Evolutionary conservation across 2,329 filamentous ascomycete species (phyloP).

Genomic region (Ophiostoma quercus): DNA sequence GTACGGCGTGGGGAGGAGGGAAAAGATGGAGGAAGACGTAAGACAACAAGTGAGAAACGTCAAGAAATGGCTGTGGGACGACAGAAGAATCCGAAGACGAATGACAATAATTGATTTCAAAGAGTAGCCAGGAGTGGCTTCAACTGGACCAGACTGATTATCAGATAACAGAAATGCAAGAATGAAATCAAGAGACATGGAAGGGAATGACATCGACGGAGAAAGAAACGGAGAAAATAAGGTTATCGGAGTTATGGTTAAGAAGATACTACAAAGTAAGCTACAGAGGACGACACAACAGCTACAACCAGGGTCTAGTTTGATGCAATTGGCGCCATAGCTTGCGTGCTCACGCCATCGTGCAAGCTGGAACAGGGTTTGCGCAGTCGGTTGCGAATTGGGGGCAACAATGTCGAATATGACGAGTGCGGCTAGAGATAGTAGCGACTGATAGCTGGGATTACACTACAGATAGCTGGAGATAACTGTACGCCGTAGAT

Average conservation of each 20-base stretch:
- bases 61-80: not conserved
- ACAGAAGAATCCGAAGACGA: not conserved
- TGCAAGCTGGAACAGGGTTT: constrained; percentile 19
- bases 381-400: constrained; percentile 23
- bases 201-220: not conserved
- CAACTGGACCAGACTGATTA: not conserved
- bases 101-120: not conserved
- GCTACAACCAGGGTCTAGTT: not conserved
- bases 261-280: not conserved
- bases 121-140: not conserved
- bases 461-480: not conserved
- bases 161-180: not conserved
- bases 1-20: not conserved
- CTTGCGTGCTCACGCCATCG: constrained; percentile 24
- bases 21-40: not conserved
- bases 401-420: constrained; percentile 19
- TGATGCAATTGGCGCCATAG: constrained; percentile 24
- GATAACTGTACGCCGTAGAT: not conserved
- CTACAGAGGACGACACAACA: not conserved
- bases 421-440: not conserved
- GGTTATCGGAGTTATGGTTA: not conserved
- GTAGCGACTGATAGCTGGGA: not conserved
- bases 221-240: not conserved
- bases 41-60: not conserved
- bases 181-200: not conserved